Conservation (phyloP, 495 filamentous ascomycete genomes). For the Xylaria sp. region DNA sequence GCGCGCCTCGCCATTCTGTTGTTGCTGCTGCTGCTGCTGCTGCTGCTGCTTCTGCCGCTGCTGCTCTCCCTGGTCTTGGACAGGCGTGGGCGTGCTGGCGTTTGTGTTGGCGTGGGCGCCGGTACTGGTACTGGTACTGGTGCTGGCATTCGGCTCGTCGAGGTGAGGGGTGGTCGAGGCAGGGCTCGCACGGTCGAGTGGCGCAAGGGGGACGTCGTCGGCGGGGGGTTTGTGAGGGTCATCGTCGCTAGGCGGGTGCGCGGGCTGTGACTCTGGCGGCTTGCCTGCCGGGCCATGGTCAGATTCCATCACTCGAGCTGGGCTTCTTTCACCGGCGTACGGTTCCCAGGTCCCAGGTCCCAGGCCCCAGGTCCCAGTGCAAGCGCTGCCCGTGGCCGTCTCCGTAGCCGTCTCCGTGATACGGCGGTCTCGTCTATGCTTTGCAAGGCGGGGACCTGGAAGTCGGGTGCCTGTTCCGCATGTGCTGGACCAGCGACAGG, state of each 20-base stretch:
- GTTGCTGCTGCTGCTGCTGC: not conserved
- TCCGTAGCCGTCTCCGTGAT: not conserved
- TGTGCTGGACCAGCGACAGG: not conserved
- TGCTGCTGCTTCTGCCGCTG: too few species aligned
- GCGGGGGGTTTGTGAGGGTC: not conserved
- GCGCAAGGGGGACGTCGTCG: not conserved
- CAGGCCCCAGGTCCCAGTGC: not conserved
- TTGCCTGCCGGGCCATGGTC: constrained; percentile 15
- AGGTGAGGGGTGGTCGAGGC: not conserved
- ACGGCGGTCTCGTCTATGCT: not conserved
- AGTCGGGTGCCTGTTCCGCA: constrained; percentile 12
- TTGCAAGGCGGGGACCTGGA: constrained; percentile 2
- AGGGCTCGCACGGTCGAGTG: not conserved
- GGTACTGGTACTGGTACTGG: too few species aligned
- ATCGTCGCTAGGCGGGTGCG: not conserved
- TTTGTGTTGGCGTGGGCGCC: too few species aligned
- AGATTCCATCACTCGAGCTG: constrained; percentile 22
- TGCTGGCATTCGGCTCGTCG: not conserved
- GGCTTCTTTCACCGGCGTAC: not conserved
- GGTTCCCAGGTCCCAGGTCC: not conserved
- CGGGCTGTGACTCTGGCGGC: constrained; percentile 19
- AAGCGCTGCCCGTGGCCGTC: not conserved
- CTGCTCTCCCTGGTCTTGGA: not conserved
- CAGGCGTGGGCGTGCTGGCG: not conserved
- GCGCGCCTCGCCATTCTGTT: constrained; percentile 24